Evolutionary conservation across 2,329 filamentous ascomycete species (phyloP), one percentile per base, ranked within the genome.

Genomic region (Periconia sp.): DNA sequence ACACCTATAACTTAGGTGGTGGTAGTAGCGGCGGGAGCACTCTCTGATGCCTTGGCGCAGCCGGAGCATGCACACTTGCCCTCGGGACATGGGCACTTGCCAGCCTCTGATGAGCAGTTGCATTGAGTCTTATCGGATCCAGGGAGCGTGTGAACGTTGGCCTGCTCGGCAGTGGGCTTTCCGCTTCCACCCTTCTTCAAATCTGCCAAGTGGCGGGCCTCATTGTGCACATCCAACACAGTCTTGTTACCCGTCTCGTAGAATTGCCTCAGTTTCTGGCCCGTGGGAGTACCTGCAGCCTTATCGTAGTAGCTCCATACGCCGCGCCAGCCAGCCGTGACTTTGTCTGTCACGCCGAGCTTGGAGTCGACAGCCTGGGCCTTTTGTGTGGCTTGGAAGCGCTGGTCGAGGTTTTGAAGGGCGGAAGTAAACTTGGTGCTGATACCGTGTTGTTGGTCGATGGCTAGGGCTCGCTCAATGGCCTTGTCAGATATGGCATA

Each of bases 361-460:
- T 85, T 91, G 74, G 88, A 82, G 72, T 99, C 93, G 49, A 93
- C 83, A 1, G 88, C 87, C 77, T 87, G 89, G 58, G 92, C 92
- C 66, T 89, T 91, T 74, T 97, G 91, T 42, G 86, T 88, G 49
- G 92, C 93, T 70, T 96, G 89, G 78, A 90, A 91, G 80, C 92
- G 94, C 65, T 81, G 71, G 79, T 97, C 91, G 68, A 97, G 88
- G 74, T 84, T 83, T 69, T 83, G 80, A 54, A 97, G 84, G 33
- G 89, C 90, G 58, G 75, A 80, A 58, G 90, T 85, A 83, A 99
- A 99, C 64, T 87, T 86, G 69, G 74, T 81, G 54, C 89, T 90
- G 68, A 97, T 87, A 62, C 91, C 91, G 77, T 97, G 92, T 79
- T 93, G 89, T 73, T 89, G 81, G 80, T 99, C 94, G 48, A 97